A percentile compares a stretch with the other conserved stretches of the same genome.
Conservation (phyloP, 2,329 filamentous ascomycete genomes). For the Cordyceps tenuipes region DNA sequence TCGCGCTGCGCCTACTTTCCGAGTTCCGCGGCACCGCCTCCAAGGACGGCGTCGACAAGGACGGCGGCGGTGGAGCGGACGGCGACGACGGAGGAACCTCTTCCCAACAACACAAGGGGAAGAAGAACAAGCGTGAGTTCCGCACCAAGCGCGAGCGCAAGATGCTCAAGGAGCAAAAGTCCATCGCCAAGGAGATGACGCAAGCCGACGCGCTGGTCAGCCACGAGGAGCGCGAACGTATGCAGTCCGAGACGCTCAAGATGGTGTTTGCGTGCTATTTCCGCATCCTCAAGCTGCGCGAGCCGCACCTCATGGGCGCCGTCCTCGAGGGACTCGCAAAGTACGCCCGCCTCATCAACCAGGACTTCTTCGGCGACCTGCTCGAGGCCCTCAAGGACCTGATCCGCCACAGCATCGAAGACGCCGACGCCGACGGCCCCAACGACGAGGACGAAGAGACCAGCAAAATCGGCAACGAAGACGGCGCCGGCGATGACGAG, state of each 20-base stretch:
- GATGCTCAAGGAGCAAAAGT: conserved; percentile 73
- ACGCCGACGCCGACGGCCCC: conserved; percentile 38
- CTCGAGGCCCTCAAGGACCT: conserved; percentile 91
- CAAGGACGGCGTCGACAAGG: conserved; percentile 60
- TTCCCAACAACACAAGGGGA: conserved; percentile 40
- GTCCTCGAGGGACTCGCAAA: conserved; percentile 89
- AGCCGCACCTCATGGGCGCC: conserved; percentile 85
- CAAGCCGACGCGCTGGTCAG: conserved; percentile 85
- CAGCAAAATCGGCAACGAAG: conserved; percentile 33
- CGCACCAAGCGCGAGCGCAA: conserved; percentile 85
- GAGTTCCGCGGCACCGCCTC: conserved; percentile 84
- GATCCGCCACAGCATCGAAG: conserved; percentile 63
- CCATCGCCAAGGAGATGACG: conserved; percentile 85
- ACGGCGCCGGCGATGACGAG: conserved; percentile 34
- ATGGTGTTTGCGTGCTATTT: conserved; percentile 95
- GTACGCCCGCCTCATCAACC: conserved; percentile 95
- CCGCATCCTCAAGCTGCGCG: conserved; percentile 77
- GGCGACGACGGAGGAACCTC: conserved; percentile 14
- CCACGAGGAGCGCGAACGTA: conserved; percentile 85
- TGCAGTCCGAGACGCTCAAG: conserved; percentile 93
- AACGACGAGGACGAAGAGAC: conserved; percentile 30
- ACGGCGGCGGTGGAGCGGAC: conserved; percentile 14
- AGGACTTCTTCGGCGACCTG: conserved; percentile 96
- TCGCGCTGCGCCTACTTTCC: conserved; percentile 78
- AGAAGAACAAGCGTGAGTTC: conserved; percentile 72